Conservation (phyloP, 805 yeast species). For the Cyberlindnera xylosilytica region DNA sequence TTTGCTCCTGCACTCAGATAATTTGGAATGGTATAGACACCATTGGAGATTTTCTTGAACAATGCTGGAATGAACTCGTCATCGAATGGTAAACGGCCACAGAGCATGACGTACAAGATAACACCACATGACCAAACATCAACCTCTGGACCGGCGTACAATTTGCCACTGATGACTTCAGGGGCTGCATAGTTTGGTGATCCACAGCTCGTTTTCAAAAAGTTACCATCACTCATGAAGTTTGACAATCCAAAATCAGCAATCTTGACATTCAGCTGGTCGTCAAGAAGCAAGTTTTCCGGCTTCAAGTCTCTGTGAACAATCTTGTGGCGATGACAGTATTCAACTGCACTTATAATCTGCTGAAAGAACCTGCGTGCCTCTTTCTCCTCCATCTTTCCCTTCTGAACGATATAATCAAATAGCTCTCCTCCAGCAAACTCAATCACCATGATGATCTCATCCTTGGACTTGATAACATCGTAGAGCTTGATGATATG, state of each 20-base stretch:
- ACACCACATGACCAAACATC: slow-evolving; percentile 99
- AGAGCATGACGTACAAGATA: slow-evolving; percentile 89
- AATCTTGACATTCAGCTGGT: slow-evolving; percentile 85
- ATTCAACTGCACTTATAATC: slow-evolving; percentile 93
- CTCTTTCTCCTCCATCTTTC: slow-evolving; percentile 87
- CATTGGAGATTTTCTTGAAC: slow-evolving; percentile 88
- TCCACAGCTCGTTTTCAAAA: slow-evolving; percentile 91
- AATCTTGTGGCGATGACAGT: slow-evolving; percentile 93
- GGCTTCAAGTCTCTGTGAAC: slow-evolving; percentile 97
- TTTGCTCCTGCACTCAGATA: slow-evolving; percentile 85
- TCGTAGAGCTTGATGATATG: slow-evolving; percentile 94
- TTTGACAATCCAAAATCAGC: slow-evolving; percentile 95
- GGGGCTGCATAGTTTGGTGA: slow-evolving; percentile 98
- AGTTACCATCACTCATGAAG: slow-evolving; percentile 97
- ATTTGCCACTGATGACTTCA: slow-evolving; percentile 89
- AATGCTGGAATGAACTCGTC: slow-evolving; percentile 94
- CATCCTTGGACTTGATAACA: slow-evolving; percentile 92
- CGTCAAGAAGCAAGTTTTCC: slow-evolving; percentile 86
- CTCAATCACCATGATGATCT: slow-evolving; percentile 95
- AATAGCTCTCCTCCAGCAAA: slow-evolving; percentile 95
- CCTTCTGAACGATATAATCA: slow-evolving; percentile 92
- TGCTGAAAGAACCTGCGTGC: slow-evolving; percentile 94
- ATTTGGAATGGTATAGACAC: slow-evolving; percentile 88
- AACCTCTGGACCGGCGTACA: slow-evolving; percentile 97
- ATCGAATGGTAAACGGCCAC: slow-evolving; percentile 94